phyloP scores from a whole-genome alignment of 371 early-diverging fungal species.

The Apophysomyces variabilis region DNA sequence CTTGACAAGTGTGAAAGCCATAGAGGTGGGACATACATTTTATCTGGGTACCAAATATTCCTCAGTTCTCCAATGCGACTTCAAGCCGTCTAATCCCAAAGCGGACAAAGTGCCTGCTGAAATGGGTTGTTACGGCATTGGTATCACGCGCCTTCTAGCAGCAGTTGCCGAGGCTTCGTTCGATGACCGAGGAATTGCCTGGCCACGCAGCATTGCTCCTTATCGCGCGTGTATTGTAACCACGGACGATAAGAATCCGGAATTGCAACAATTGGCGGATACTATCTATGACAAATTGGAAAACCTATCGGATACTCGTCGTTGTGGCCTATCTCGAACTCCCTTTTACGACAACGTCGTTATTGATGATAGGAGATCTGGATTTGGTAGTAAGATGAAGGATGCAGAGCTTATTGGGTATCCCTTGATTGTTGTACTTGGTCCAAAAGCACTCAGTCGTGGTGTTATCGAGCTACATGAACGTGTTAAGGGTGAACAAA shows the following conservation, averaged over 20 bases:
- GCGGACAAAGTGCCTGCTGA: constrained; percentile 57
- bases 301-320: background rate
- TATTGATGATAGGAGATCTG: constrained; percentile 63
- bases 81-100: constrained; percentile 33
- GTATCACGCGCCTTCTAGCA: constrained; percentile 80
- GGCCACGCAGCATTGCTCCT: constrained; percentile 82
- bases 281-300: constrained; percentile 53
- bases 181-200: constrained; percentile 72
- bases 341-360: constrained; percentile 23
- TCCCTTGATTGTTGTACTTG: constrained; percentile 70
- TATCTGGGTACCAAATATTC: constrained; percentile 91
- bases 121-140: constrained; percentile 96
- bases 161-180: constrained; percentile 76
- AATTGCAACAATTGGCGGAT: constrained; percentile 41
- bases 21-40: constrained; percentile 93
- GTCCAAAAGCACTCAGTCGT: constrained; percentile 57
- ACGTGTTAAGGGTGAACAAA: constrained; percentile 50
- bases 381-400: constrained; percentile 75
- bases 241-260: constrained; percentile 50
- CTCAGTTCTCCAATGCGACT: constrained; percentile 63
- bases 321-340: constrained; percentile 1
- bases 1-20: constrained; percentile 65
- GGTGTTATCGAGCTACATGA: constrained; percentile 66
- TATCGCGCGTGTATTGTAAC: constrained; percentile 69
- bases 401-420: constrained; percentile 78